Percentiles rank a stretch among this genome's conserved stretches.
Evolutionary conservation across 306 rosid genomes (phyloP).

Genomic region (Quercus berberidifolia): DNA sequence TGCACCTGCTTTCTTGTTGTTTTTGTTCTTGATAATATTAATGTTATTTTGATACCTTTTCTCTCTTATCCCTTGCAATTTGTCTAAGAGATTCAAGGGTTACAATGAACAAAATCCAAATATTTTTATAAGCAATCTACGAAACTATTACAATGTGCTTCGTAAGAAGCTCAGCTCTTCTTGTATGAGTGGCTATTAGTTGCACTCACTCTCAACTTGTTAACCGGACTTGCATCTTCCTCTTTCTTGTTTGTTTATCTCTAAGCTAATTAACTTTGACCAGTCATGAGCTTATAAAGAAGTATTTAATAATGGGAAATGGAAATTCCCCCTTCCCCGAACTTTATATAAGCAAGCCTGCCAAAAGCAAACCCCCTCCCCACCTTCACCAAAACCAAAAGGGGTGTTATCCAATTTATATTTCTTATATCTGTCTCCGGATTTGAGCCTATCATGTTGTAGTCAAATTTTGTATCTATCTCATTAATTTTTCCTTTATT

Average conservation of each 20-base stretch:
- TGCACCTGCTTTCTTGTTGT: neutral
- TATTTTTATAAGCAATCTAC: neutral
- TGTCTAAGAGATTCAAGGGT: neutral
- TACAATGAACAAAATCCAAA: neutral
- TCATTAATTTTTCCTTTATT: slow-evolving; percentile 22
- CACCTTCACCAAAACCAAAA: neutral
- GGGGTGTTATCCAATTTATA: neutral
- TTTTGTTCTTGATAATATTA: neutral
- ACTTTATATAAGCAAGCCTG: too few species aligned
- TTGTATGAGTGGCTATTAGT: neutral
- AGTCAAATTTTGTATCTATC: neutral
- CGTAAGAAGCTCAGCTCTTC: slow-evolving; percentile 12
- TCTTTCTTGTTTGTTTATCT: slow-evolving; percentile 2
- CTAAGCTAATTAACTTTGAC: neutral
- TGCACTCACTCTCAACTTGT: slow-evolving; percentile 3
- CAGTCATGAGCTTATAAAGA: neutral
- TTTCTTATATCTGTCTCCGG: neutral
- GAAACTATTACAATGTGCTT: neutral
- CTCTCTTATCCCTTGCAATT: neutral
- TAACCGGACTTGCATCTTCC: neutral
- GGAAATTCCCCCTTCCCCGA: too few species aligned
- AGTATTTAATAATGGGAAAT: neutral
- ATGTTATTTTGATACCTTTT: neutral
- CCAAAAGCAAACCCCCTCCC: neutral
- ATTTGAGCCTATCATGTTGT: neutral